A percentile compares a stretch with the other conserved stretches of the same genome.
phyloP scores from a whole-genome alignment of 2,329 filamentous ascomycete genomes.

The Rhynchosporium graminicola region DNA sequence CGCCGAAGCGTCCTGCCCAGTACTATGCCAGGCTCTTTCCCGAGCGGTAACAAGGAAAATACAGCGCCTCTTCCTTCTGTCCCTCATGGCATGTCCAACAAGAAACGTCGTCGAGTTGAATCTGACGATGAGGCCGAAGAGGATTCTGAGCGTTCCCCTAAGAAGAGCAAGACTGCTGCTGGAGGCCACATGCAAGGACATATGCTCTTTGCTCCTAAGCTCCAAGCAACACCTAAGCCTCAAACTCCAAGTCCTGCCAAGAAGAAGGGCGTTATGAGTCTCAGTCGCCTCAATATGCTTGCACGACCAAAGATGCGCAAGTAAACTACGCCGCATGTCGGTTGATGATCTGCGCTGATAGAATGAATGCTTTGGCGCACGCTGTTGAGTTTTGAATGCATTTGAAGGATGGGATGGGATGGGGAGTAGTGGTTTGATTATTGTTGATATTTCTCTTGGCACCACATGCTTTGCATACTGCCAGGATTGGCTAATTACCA shows the following conservation, averaged over 20 bases:
- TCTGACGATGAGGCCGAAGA: constrained; percentile 59
- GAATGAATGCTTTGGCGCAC: neutral
- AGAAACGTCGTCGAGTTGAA: constrained; percentile 62
- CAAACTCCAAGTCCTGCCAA: constrained; percentile 50
- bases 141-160: constrained; percentile 52
- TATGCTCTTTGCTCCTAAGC: constrained; percentile 38
- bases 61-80: constrained; percentile 46
- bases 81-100: constrained; percentile 64
- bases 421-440: constrained; percentile 21
- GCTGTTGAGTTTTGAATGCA: constrained; percentile 16
- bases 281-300: constrained; percentile 63
- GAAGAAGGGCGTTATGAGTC: constrained; percentile 53
- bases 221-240: constrained; percentile 31
- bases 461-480: constrained; percentile 14
- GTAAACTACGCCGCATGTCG: constrained; percentile 36
- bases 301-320: constrained; percentile 59
- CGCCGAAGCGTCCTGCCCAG: constrained; percentile 51
- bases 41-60: constrained; percentile 58
- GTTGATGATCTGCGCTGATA: neutral
- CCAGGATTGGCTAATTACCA: constrained; percentile 17
- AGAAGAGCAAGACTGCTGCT: constrained; percentile 54
- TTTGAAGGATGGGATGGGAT: constrained; percentile 13
- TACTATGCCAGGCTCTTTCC: constrained; percentile 59
- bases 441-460: constrained; percentile 6
- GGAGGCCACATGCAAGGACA: constrained; percentile 36